Evolutionary conservation across 345 rosid genomes (phyloP).

Genomic region (Gossypium bickii): DNA sequence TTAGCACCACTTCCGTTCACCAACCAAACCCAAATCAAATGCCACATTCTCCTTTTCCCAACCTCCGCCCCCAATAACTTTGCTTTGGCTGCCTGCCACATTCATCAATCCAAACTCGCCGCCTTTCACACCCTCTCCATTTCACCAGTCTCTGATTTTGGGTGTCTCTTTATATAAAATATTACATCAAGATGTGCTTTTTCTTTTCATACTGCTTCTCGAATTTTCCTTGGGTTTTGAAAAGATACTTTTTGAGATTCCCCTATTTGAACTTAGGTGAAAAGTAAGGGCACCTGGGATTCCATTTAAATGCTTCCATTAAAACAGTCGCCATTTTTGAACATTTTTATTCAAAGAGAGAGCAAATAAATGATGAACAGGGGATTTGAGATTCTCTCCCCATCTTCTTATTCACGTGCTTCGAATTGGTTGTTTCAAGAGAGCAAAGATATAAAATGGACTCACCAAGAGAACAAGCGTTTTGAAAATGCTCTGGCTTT

Average conservation of each 20-base stretch:
- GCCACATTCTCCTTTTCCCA: conserved; percentile 3
- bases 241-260: conserved; percentile 51
- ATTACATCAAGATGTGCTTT: conserved; percentile 27
- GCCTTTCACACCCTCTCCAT: conserved; percentile 21
- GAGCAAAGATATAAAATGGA: conserved; percentile 63
- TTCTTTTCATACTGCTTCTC: conserved; percentile 14
- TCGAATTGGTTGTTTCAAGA: conserved; percentile 85
- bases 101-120: conserved; percentile 69
- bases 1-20: background rate
- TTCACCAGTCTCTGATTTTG: background rate
- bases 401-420: conserved; percentile 53
- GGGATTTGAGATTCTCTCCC: conserved; percentile 60
- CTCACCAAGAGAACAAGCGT: conserved; percentile 82
- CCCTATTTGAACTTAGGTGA: conserved; percentile 38
- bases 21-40: conserved; percentile 27
- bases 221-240: conserved; percentile 45
- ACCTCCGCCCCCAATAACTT: background rate
- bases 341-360: conserved; percentile 34
- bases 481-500: conserved; percentile 90
- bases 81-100: conserved; percentile 26
- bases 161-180: conserved; percentile 7
- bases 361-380: conserved; percentile 44
- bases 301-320: conserved; percentile 43
- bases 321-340: conserved; percentile 30
- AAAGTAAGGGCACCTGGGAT: conserved; percentile 32